Evolutionary conservation across 805 yeast genomes (phyloP), one percentile per base, ranked within the genome.

Genomic region (Peterozyma toletana): DNA sequence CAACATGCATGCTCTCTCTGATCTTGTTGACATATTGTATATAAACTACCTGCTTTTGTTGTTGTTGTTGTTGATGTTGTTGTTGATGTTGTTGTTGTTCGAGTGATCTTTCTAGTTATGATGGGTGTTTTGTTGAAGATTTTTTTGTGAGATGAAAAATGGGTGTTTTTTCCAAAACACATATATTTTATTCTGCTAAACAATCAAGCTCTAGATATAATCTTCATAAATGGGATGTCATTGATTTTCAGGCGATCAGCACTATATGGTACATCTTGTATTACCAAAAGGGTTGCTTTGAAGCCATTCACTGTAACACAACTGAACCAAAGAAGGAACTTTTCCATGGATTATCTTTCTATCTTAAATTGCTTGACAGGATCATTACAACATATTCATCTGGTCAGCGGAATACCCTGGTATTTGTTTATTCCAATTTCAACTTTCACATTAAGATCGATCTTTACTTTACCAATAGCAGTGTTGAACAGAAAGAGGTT

Each of bases 1-100:
- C 46, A 93, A 76, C 96, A 91, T 86, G 58, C 99, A 91, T 7
- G 98, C 98, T 71, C 99, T 79, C 50, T 89, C 95, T 9, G 83
- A 73, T 66, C 81, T 76, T 33, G 76, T 66, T 11, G 83, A 39
- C 47, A 44, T 44, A 9, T 40, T 40, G 11, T 21, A 68, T 13
- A 13, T 33, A 9, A 7, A 30, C 30, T 30, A n/a, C n/a, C n/a
- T n/a, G n/a, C n/a, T n/a, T n/a, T 21, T 4, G 7, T 21, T 21
- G 27, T 5, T 21, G 27, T 21, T 21, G 27, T 21, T 7, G 27
- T 5, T 7, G 27, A n/a, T n/a, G n/a, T n/a, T n/a, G n/a, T 21
- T 4, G 7, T 21, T 21, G 27, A 21, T 21, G 27, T 21, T 21
- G 27, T 21, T 7, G 27, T 5, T 7, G 27, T 21, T 21, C 27